Percentiles rank a stretch among this genome's conserved stretches.
Conservation (phyloP, 1,284 basidiomycete genomes). For the Austroboletus novae-zelandiae region DNA sequence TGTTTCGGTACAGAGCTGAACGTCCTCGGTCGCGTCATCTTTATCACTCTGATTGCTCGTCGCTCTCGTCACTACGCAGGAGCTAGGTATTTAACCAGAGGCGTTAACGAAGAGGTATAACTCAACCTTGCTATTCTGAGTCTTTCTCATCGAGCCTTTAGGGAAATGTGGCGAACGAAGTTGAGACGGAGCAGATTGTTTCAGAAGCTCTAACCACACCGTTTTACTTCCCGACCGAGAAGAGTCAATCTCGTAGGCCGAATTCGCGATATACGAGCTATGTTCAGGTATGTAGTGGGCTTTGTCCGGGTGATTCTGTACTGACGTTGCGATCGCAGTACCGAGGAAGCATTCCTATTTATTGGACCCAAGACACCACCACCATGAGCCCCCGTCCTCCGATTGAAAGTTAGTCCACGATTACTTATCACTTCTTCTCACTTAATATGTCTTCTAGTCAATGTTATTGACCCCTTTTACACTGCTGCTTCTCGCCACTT, state of each 20-base stretch:
- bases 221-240: constrained; percentile 67
- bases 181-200: constrained; percentile 98
- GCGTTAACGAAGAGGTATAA: constrained; percentile 84
- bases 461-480: constrained; percentile 94
- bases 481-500: constrained; percentile 93
- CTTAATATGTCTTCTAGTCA: constrained; percentile 53
- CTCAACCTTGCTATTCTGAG: neutral
- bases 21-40: constrained; percentile 87
- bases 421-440: neutral
- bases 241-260: constrained; percentile 46
- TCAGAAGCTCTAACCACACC: constrained; percentile 92
- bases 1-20: constrained; percentile 71
- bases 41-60: constrained; percentile 92
- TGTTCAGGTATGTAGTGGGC: constrained; percentile 60
- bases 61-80: constrained; percentile 96
- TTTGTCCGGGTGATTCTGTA: neutral
- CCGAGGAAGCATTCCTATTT: constrained; percentile 92
- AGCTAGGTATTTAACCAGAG: constrained; percentile 92
- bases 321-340: constrained; percentile 51
- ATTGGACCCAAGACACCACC: constrained; percentile 93
- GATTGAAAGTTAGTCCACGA: constrained; percentile 76
- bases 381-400: constrained; percentile 92
- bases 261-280: constrained; percentile 92
- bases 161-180: constrained; percentile 99
- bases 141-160: constrained; percentile 32